phyloP scores from a whole-genome alignment of 2,329 filamentous ascomycete species.

The Colletotrichum sp. region DNA sequence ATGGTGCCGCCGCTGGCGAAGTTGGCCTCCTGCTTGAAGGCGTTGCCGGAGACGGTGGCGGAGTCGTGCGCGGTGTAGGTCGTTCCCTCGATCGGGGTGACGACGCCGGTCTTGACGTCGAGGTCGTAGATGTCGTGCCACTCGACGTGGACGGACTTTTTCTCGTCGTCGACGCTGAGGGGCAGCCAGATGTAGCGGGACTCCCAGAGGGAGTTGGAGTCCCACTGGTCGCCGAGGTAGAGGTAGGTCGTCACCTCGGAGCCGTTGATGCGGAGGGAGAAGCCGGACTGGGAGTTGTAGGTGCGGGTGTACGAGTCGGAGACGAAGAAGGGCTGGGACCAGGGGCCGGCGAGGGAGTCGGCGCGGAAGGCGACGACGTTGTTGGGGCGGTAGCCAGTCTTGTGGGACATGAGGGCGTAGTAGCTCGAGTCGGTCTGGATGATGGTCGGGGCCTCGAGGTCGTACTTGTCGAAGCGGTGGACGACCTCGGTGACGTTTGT shows the following conservation, averaged over 20 bases:
- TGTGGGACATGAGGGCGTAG: constrained; percentile 66
- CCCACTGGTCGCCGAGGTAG: constrained; percentile 57
- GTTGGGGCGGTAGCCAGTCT: constrained; percentile 68
- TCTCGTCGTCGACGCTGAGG: constrained; percentile 53
- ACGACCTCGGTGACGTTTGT: constrained; percentile 56
- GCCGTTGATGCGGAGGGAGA: constrained; percentile 51
- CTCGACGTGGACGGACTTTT: constrained; percentile 49
- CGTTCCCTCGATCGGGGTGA: constrained; percentile 49
- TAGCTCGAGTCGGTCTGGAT: constrained; percentile 65
- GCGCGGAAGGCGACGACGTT: constrained; percentile 63
- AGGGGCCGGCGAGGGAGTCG: constrained; percentile 51
- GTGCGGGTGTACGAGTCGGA: constrained; percentile 54
- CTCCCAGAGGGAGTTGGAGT: constrained; percentile 58
- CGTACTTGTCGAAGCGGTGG: constrained; percentile 62
- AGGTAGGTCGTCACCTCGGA: constrained; percentile 54
- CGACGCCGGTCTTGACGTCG: constrained; percentile 54
- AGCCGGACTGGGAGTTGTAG: constrained; percentile 57
- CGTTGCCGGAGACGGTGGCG: constrained; percentile 46
- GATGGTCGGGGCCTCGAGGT: constrained; percentile 65
- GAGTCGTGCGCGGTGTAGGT: constrained; percentile 47
- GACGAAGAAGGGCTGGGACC: constrained; percentile 58
- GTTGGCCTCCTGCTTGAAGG: constrained; percentile 56
- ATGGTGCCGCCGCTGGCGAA: constrained; percentile 52
- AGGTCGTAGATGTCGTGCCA: constrained; percentile 63
- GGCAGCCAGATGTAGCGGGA: constrained; percentile 62